phyloP scores from a whole-genome alignment of 169 alveolate genomes.

The Eimeria maxima region DNA sequence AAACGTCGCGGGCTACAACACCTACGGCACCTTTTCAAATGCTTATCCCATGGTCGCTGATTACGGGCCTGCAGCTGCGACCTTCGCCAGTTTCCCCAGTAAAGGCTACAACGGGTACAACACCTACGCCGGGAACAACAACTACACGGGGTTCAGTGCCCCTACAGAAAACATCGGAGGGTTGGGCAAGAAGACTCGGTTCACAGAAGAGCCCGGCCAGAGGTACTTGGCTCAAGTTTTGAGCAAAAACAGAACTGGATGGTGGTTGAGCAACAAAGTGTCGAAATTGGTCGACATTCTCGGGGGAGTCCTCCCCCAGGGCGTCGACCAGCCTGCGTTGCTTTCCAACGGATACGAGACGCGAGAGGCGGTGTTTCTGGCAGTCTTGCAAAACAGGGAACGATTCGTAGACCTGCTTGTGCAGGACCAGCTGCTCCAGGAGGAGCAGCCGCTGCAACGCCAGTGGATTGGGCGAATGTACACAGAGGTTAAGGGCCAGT shows the following conservation, averaged over 20 bases:
- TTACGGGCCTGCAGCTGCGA: neutral
- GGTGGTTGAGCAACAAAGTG: conserved; percentile 25
- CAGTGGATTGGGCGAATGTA: conserved; percentile 69
- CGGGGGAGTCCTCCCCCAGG: conserved; percentile 9
- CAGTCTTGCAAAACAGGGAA: conserved; percentile 3
- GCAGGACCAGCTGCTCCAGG: neutral
- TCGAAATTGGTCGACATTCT: neutral
- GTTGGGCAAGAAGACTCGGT: neutral
- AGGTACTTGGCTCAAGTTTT: conserved; percentile 22
- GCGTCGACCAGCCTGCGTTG: conserved; percentile 4
- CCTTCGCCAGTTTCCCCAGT: neutral
- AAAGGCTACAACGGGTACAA: neutral
- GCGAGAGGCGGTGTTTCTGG: neutral
- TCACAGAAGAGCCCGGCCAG: conserved; percentile 58
- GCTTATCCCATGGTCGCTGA: neutral
- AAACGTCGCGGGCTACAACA: conserved; percentile 3
- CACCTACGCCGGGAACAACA: neutral
- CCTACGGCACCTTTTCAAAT: neutral
- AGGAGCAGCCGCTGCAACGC: neutral
- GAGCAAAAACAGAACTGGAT: neutral
- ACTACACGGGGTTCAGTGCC: neutral
- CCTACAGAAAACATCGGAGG: neutral
- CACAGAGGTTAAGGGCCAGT: conserved; percentile 23
- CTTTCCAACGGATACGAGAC: conserved; percentile 44
- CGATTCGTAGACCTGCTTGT: conserved; percentile 10